Percentiles rank a stretch among this genome's conserved stretches.
These are phyloP conservation scores for Fusarium dimerum DNA, from an alignment of 2,329 filamentous ascomycete genomes.

Conservation along the genomic window DNA sequence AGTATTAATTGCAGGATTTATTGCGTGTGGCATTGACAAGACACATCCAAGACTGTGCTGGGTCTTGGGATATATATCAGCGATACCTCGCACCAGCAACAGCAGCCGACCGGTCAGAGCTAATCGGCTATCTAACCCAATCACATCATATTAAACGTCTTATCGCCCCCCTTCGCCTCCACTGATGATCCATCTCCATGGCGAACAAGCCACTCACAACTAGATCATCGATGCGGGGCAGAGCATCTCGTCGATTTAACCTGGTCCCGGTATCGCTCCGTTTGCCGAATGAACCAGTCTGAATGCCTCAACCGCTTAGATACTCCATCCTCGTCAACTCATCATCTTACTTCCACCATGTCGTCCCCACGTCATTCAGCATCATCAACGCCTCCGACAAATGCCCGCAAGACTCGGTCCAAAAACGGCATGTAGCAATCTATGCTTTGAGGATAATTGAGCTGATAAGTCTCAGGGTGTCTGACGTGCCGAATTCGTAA, in stretches of 20 bases:
- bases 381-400: slow-evolving; percentile 9
- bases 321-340: neutral
- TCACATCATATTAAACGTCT: neutral
- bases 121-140: slow-evolving; percentile 6
- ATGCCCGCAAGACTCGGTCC: slow-evolving; percentile 18
- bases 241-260: neutral
- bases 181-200: neutral
- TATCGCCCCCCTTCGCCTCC: neutral
- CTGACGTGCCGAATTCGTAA: slow-evolving; percentile 26
- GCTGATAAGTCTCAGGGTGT: slow-evolving; percentile 7
- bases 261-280: neutral
- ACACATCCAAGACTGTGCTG: too few relatives aligned
- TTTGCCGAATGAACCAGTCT: slow-evolving; percentile 10
- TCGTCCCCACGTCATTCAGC: slow-evolving; percentile 1
- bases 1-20: neutral
- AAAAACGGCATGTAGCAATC: slow-evolving; percentile 19
- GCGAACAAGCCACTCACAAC: slow-evolving; percentile 18
- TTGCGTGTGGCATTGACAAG: neutral
- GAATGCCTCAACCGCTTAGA: neutral
- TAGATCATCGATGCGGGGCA: neutral
- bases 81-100: too few relatives aligned
- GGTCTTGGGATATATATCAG: too few relatives aligned
- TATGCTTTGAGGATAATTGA: neutral
- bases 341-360: neutral
- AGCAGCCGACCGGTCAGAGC: too few relatives aligned